phyloP scores from a whole-genome alignment of 2,329 filamentous ascomycete genomes.

The Dactylella cylindrospora region DNA sequence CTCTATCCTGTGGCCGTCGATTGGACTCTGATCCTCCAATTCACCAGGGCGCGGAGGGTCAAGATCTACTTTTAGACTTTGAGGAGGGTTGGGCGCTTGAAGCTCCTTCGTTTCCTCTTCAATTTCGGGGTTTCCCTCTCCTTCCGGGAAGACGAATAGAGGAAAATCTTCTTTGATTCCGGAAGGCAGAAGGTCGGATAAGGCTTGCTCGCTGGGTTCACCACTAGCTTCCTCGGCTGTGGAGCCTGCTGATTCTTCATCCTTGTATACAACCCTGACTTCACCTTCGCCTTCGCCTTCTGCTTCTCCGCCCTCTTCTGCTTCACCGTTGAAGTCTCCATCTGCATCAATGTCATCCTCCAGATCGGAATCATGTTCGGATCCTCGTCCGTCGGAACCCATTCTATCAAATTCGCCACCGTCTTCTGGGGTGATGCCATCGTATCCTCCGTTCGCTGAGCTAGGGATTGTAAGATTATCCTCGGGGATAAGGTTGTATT shows the following conservation, averaged over 20 bases:
- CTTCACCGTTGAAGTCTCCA: slow-evolving; percentile 47
- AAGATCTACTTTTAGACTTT: slow-evolving; percentile 4
- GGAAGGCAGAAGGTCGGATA: background rate
- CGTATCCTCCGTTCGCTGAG: slow-evolving; percentile 52
- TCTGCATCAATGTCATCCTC: slow-evolving; percentile 51
- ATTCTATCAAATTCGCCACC: slow-evolving; percentile 7
- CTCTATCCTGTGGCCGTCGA: slow-evolving; percentile 23
- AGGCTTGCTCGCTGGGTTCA: background rate
- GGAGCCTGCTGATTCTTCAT: background rate
- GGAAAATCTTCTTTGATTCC: slow-evolving; percentile 37
- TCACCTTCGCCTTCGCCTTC: slow-evolving; percentile 14
- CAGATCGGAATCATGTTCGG: slow-evolving; percentile 47
- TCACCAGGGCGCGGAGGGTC: background rate
- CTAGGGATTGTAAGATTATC: slow-evolving; percentile 91
- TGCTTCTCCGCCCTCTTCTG: slow-evolving; percentile 15
- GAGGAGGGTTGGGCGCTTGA: background rate
- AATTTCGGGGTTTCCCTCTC: background rate
- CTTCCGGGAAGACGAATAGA: slow-evolving; percentile 26
- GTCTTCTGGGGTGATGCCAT: slow-evolving; percentile 12
- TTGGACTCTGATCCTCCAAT: background rate
- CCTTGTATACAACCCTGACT: slow-evolving; percentile 27
- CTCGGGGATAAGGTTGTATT: slow-evolving; percentile 81
- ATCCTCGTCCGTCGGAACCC: slow-evolving; percentile 47
- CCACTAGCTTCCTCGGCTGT: slow-evolving; percentile 5
- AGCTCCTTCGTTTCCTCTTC: background rate